Evolutionary conservation across 306 rosid genomes (phyloP).

Genomic region (Lathyrus tuberosus): DNA sequence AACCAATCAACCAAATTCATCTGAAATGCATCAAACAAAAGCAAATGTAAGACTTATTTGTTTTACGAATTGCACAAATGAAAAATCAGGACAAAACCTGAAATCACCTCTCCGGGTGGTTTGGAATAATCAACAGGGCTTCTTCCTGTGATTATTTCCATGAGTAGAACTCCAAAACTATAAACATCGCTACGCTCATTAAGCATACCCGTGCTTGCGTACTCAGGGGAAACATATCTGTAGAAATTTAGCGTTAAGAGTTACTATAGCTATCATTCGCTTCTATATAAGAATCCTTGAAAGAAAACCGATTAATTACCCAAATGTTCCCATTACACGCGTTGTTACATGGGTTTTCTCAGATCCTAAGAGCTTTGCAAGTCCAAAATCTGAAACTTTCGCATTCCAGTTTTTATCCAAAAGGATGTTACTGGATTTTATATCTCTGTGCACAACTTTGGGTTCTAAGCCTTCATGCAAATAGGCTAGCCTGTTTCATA

Average conservation of each 20-base stretch:
- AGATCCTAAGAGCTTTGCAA: conserved; percentile 90
- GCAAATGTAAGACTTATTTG: conserved; percentile 8
- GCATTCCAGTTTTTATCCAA: conserved; percentile 90
- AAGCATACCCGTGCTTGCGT: conserved; percentile 96
- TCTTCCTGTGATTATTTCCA: conserved; percentile 98
- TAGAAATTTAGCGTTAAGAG: conserved; percentile 28
- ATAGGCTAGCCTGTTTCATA: conserved; percentile 75
- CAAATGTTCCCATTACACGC: conserved; percentile 98
- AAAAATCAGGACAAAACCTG: conserved; percentile 6
- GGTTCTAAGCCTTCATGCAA: conserved; percentile 98
- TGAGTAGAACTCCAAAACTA: conserved; percentile 90
- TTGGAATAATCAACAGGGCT: conserved; percentile 88
- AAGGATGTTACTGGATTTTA: conserved; percentile 95
- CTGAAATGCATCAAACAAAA: conserved; percentile 50
- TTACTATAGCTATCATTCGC: background rate
- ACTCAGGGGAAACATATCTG: conserved; percentile 97
- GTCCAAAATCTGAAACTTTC: conserved; percentile 93
- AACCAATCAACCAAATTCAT: conserved; percentile 99
- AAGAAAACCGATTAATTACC: conserved; percentile 51
- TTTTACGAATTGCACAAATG: conserved; percentile 5
- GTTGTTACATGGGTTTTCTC: conserved; percentile 87
- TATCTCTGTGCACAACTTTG: conserved; percentile 95
- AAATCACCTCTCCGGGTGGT: conserved; percentile 87
- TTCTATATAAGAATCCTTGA: background rate
- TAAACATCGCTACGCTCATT: conserved; percentile 93